Conservation (phyloP, 345 rosid species). For the Bretschneidera sinensis region DNA sequence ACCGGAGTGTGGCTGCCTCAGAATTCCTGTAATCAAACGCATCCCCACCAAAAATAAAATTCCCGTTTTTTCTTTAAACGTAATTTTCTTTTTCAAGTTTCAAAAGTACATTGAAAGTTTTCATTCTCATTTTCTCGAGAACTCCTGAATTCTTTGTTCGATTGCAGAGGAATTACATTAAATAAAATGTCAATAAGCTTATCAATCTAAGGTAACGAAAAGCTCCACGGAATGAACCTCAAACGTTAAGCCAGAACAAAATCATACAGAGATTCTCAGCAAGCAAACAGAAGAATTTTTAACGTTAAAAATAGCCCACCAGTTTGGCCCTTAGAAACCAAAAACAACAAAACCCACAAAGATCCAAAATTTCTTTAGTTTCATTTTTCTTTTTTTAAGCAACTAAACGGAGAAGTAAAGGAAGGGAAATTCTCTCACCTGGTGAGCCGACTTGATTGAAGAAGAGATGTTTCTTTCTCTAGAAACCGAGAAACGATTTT, state of each 20-base stretch:
- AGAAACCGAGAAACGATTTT: constrained; percentile 41
- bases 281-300: background rate
- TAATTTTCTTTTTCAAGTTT: too few species aligned
- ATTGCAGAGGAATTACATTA: too few species aligned
- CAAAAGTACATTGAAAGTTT: background rate
- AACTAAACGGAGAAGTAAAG: constrained; percentile 24
- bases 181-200: too few species aligned
- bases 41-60: background rate
- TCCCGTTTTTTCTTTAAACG: background rate
- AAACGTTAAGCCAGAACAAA: too few species aligned
- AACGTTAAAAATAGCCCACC: too few species aligned
- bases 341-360: background rate
- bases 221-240: too few species aligned
- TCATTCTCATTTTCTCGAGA: too few species aligned
- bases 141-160: too few species aligned
- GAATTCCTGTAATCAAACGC: constrained; percentile 43
- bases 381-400: background rate
- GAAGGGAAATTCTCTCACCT: constrained; percentile 32
- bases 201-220: too few species aligned
- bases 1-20: constrained; percentile 37
- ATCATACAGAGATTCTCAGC: constrained; percentile 22
- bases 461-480: constrained; percentile 36
- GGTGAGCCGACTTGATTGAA: constrained; percentile 42
- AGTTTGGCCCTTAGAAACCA: background rate
- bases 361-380: background rate